Base-by-base conservation (phyloP, 2,329 filamentous ascomycete genomes). In the Didymellaceae sp. region DNA sequence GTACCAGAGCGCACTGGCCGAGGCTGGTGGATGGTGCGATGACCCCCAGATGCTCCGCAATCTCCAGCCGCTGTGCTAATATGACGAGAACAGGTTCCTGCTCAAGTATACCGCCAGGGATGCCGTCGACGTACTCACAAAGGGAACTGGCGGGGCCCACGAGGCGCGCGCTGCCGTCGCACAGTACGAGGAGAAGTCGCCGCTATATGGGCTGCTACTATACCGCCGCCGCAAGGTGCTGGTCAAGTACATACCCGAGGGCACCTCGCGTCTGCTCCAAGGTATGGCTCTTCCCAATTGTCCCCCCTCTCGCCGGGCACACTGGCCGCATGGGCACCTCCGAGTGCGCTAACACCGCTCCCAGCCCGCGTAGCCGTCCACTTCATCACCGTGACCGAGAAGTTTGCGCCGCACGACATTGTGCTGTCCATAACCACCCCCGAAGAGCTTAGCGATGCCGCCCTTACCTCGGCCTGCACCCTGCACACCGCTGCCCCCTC, bases 21-120 rank as follows among this genome's bases (percentile, higher is more conserved):
- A 97, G 76, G 85, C 90, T 51, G 92, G 91, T 78, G 92, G 91
- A 87, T 99, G 94, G 94, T 97, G 83, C 75, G 89, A 80, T 54
- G 30, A n/a, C 53, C 39, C 32, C 35, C 28, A 28, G 22, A 47
- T 32, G 31, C 35, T 40, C 41, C 52, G 24, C 46, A 51, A 43
- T 53, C 45, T 55, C 55, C 52, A 33, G 30, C 44, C 37, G 43
- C 47, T 31, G 45, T 61, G 59, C 68, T 73, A 57, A 72, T 49
- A 31, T 43, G 31, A 30, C 30, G 44, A 33, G 17, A 55, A 25
- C 68, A 97, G 94, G 94, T 94, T 99, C 68, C 84, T 97, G 57
- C 85, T 99, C 63, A 92, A 93, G 72, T 99, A 99, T 76, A 82
- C 85, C 57, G 88, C 88, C 55, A 87, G 94, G 74, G 94, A 99